These are phyloP conservation scores for Trichoderma orchidacearum DNA, from an alignment of 495 filamentous ascomycete species.

Conservation along the genomic window DNA sequence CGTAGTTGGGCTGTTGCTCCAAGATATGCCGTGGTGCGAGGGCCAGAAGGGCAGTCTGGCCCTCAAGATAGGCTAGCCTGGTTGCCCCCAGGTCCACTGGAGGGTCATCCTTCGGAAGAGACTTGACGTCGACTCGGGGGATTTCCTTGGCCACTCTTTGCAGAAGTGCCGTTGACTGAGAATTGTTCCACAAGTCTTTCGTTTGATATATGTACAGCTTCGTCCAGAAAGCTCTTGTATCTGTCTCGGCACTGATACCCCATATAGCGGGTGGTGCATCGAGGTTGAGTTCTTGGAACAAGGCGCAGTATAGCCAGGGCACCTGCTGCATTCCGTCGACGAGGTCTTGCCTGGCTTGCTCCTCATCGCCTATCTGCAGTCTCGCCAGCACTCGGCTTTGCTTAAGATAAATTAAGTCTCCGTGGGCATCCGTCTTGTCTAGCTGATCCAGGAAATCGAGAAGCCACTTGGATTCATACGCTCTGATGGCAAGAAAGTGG, in stretches of 20 bases:
- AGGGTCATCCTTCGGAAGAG: conserved; percentile 30
- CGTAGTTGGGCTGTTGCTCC: conserved; percentile 34
- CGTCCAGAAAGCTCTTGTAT: conserved; percentile 51
- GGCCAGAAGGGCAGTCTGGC: conserved; percentile 50
- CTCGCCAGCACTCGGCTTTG: conserved; percentile 65
- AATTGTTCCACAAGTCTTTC: conserved; percentile 84
- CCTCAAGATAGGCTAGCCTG: conserved; percentile 66
- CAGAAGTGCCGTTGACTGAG: conserved; percentile 56
- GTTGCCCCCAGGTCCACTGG: conserved; percentile 42
- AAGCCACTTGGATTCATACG: conserved; percentile 61
- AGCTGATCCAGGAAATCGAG: conserved; percentile 52
- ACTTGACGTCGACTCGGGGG: conserved; percentile 18
- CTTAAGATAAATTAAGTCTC: conserved; percentile 43
- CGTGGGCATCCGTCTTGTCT: conserved; percentile 27
- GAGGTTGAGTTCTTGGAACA: conserved; percentile 67
- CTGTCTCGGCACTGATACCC: conserved; percentile 52
- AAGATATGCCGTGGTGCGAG: conserved; percentile 41
- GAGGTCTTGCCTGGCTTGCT: conserved; percentile 48
- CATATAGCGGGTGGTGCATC: conserved; percentile 66
- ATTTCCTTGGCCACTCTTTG: conserved; percentile 52
- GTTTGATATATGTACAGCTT: conserved; percentile 67
- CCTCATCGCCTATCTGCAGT: conserved; percentile 50
- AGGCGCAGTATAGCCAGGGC: conserved; percentile 67
- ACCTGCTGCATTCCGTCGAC: conserved; percentile 49
- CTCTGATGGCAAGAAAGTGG: conserved; percentile 72